A percentile compares a stretch with the other conserved stretches of the same genome.
Evolutionary conservation across 495 filamentous ascomycete species (phyloP).

Genomic region (Xylaria grammica): DNA sequence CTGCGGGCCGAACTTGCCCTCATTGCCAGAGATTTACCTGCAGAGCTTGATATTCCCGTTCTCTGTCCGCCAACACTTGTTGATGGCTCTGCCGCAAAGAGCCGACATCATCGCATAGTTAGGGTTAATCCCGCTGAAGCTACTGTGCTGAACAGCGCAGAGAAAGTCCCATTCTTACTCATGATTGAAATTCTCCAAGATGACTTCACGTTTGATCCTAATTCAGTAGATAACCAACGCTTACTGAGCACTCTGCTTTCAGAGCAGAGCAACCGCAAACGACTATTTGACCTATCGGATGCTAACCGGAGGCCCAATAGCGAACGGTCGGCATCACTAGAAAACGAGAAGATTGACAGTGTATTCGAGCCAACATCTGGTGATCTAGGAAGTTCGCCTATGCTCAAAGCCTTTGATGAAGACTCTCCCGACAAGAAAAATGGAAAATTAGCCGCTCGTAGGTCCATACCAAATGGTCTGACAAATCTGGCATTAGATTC

Average conservation of each 20-base stretch:
- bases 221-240: constrained; percentile 65
- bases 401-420: constrained; percentile 61
- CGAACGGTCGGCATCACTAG: constrained; percentile 46
- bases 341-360: constrained; percentile 59
- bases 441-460: constrained; percentile 26
- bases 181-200: constrained; percentile 78
- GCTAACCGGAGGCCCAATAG: constrained; percentile 49
- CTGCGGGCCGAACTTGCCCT: constrained; percentile 75
- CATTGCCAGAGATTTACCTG: constrained; percentile 72
- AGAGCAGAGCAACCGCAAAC: constrained; percentile 64
- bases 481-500: constrained; percentile 49
- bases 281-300: constrained; percentile 71
- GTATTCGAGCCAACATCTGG: constrained; percentile 76
- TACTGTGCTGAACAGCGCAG: constrained; percentile 78
- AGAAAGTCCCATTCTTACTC: constrained; percentile 76
- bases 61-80: constrained; percentile 72
- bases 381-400: constrained; percentile 70
- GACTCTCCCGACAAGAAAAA: constrained; percentile 32
- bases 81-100: constrained; percentile 66
- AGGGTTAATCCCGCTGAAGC: constrained; percentile 78
- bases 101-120: constrained; percentile 75
- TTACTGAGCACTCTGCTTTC: constrained; percentile 63
- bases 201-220: constrained; percentile 76
- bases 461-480: constrained; percentile 56
- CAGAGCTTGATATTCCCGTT: constrained; percentile 77